Base-by-base conservation (phyloP, 2,329 filamentous ascomycete genomes). In the Aspergillus fructus region DNA sequence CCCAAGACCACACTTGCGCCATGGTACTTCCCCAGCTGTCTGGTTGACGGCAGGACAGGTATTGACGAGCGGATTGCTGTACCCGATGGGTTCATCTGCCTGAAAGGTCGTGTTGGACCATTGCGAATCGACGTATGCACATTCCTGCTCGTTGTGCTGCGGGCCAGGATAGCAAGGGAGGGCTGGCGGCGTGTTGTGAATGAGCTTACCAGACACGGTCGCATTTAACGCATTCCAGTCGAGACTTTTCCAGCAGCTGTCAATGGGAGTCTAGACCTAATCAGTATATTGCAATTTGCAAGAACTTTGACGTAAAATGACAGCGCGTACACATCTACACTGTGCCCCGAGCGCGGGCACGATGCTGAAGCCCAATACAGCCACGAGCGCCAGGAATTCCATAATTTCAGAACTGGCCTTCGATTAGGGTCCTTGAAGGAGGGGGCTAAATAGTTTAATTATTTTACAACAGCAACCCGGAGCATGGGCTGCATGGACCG, bases 141-240 rank as follows among this genome's bases (percentile, higher is more conserved):
- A 74, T 40, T 63, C 46, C n/a, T 53, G 49, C 17, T 60, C 49
- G 49, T 70, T 56, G 17, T 67, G 59, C 27, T 60, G 53, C 15
- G 68, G 62, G 9, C 68, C 70, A 4, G 67, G 62, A 52, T 76
- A 76, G 55, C 74, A 77, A 15, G 72, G 65, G 33, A 64, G 61
- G 11, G 71, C 74, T 6, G 69, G 58, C 5, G 74, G 75, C 4
- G 55, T 49, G 15, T 69, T 69, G n/a, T 56, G 50, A 27, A 76
- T 69, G 2, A 76, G 62, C 39, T 66, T 66, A 9, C 74, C 74
- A 1, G 60, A 61, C 15, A 76, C 55, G 0, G 71, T 67, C 3
- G 47, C 43, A 40, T 77, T 77, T 46, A 77, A 64, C 1, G 56
- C 43, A 46, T 66, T 56, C 72, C 72, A 77, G 13, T 58, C 30